A percentile compares a stretch with the other conserved stretches of the same genome.
Conservation (phyloP, 2,329 filamentous ascomycete genomes). For the Diaporthe batatas region DNA sequence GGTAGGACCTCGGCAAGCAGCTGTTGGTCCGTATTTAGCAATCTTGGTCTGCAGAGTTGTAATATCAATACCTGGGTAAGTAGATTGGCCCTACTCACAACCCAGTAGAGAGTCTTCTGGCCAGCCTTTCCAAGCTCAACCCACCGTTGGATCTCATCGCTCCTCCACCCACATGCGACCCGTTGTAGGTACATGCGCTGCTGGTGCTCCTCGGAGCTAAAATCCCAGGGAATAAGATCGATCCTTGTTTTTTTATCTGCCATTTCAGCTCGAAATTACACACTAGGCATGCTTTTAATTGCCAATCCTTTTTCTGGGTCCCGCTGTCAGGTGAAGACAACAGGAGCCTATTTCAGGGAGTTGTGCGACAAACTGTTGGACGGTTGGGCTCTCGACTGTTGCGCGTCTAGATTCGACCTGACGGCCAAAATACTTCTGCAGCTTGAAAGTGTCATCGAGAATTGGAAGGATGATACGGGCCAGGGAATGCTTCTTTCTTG, state of each 20-base stretch:
- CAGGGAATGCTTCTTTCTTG: neutral
- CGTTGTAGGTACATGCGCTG: conserved; percentile 59
- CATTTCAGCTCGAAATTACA: neutral
- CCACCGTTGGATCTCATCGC: conserved; percentile 54
- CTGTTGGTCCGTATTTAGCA: conserved; percentile 42
- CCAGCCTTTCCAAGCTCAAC: conserved; percentile 51
- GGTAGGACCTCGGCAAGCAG: conserved; percentile 49
- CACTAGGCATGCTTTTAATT: neutral
- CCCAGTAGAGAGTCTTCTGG: conserved; percentile 56
- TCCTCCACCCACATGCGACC: conserved; percentile 60
- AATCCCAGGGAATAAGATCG: conserved; percentile 60
- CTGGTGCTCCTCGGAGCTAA: conserved; percentile 54
- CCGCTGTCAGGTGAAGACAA: neutral
- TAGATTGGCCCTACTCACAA: conserved; percentile 48
- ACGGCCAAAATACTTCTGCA: neutral
- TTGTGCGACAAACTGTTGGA: too few relatives aligned
- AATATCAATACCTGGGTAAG: too few relatives aligned
- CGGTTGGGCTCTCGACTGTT: neutral
- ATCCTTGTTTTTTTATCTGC: conserved; percentile 44
- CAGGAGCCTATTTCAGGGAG: neutral
- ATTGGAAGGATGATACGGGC: neutral
- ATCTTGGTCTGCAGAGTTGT: neutral
- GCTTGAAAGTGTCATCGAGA: neutral
- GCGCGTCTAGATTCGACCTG: neutral
- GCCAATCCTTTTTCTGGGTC: too few relatives aligned